These are phyloP conservation scores for Debaryomyces sp. DNA, from an alignment of 1,139 yeast species.

Conservation along the genomic window DNA sequence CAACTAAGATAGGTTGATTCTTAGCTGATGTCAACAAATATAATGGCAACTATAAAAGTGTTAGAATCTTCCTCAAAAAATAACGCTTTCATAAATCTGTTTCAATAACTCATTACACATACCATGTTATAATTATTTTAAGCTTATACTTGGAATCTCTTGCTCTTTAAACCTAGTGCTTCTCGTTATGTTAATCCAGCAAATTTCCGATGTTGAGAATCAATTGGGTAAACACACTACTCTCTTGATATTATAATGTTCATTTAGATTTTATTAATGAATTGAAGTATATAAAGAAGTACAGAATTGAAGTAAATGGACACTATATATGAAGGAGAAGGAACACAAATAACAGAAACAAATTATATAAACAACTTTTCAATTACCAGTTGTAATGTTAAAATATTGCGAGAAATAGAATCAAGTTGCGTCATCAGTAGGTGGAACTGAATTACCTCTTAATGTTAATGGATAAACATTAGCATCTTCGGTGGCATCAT, in stretches of 20 bases:
- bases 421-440: conserved; percentile 16
- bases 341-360: background rate
- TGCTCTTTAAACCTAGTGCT: background rate
- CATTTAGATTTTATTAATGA: background rate
- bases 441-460: conserved; percentile 49
- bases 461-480: conserved; percentile 45
- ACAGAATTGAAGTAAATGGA: conserved; percentile 4
- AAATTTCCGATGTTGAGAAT: conserved; percentile 4
- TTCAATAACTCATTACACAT: background rate
- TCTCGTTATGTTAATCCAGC: background rate
- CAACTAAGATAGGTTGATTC: conserved; percentile 86
- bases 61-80: conserved; percentile 17
- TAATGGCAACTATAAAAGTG: conserved; percentile 67
- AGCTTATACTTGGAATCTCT: background rate
- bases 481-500: conserved; percentile 40
- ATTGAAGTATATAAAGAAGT: background rate
- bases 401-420: background rate
- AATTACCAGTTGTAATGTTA: background rate
- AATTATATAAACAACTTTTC: background rate
- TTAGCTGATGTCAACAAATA: conserved; percentile 89
- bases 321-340: background rate
- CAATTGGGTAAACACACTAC: conserved; percentile 1
- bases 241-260: background rate
- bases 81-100: too few relatives aligned
- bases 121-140: conserved; percentile 1